A percentile compares a stretch with the other conserved stretches of the same genome.
phyloP scores from a whole-genome alignment of 2,329 filamentous ascomycete genomes.

The Xylariaceae sp. region DNA sequence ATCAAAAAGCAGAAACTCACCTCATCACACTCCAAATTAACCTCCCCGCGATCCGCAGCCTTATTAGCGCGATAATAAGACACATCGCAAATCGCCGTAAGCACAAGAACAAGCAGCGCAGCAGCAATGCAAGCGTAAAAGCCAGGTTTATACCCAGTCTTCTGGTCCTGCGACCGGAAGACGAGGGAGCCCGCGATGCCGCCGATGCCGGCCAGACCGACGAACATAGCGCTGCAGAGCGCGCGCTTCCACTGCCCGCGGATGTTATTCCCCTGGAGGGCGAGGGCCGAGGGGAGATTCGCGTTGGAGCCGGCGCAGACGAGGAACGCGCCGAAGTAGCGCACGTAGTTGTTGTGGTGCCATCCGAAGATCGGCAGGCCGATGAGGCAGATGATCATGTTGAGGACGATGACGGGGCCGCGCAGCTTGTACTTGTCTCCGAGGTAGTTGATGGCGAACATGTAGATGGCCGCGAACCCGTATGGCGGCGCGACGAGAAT shows the following conservation, averaged over 20 bases:
- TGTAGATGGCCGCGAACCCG: slow-evolving; percentile 59
- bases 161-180: slow-evolving; percentile 57
- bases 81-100: slow-evolving; percentile 42
- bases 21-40: slow-evolving; percentile 46
- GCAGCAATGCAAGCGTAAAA: slow-evolving; percentile 53
- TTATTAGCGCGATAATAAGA: slow-evolving; percentile 44
- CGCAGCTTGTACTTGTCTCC: slow-evolving; percentile 65
- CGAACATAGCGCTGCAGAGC: slow-evolving; percentile 69
- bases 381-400: slow-evolving; percentile 62
- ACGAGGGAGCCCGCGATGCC: slow-evolving; percentile 73
- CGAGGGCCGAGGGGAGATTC: slow-evolving; percentile 70
- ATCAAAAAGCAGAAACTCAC: slow-evolving; percentile 38
- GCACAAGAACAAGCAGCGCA: slow-evolving; percentile 42
- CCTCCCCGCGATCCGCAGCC: slow-evolving; percentile 51
- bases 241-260: slow-evolving; percentile 86
- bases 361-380: slow-evolving; percentile 73
- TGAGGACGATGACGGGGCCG: slow-evolving; percentile 62
- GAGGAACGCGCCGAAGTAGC: slow-evolving; percentile 73
- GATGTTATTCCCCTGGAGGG: slow-evolving; percentile 85
- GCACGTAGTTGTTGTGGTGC: slow-evolving; percentile 49
- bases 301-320: slow-evolving; percentile 70
- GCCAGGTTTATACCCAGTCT: slow-evolving; percentile 49
- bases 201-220: slow-evolving; percentile 72
- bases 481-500: slow-evolving; percentile 70
- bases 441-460: slow-evolving; percentile 55